phyloP scores from a whole-genome alignment of 352 stramenopile species.

The Globisporangium recalcitrans region DNA sequence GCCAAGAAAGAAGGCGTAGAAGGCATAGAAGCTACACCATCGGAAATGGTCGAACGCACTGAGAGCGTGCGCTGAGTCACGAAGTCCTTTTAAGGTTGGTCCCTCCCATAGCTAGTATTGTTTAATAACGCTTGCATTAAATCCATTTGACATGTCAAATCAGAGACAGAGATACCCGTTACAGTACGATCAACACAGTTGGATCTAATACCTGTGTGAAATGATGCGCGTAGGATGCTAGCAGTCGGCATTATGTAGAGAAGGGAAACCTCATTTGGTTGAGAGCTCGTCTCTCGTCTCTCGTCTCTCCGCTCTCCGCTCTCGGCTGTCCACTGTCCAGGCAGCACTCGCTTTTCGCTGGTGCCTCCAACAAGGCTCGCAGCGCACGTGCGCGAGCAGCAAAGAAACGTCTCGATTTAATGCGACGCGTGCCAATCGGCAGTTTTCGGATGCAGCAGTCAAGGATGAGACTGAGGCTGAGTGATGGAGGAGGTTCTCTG shows the following conservation, averaged over 20 bases:
- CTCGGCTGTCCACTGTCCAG: too few species aligned
- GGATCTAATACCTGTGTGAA: not conserved
- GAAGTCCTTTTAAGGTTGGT: not conserved
- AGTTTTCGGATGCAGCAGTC: too few species aligned
- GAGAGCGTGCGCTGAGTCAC: not conserved
- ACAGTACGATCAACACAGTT: not conserved
- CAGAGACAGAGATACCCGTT: not conserved
- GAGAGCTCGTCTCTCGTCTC: too few species aligned
- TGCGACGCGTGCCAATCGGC: too few species aligned
- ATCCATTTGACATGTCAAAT: not conserved
- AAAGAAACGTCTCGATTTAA: too few species aligned
- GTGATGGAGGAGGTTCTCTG: not conserved
- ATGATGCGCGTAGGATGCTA: not conserved
- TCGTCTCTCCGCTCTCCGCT: too few species aligned
- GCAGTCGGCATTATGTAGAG: not conserved
- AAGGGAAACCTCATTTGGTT: not conserved
- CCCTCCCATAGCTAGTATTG: not conserved
- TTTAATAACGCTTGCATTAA: not conserved
- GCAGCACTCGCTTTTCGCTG: too few species aligned
- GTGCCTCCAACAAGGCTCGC: too few species aligned
- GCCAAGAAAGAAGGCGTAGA: too few species aligned
- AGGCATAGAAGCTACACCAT: not conserved
- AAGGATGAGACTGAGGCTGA: too few species aligned
- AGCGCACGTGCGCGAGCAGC: not conserved
- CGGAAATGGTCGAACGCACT: not conserved